Evolutionary conservation across 495 filamentous ascomycete genomes (phyloP).

Genomic region (Glonium stellatum): DNA sequence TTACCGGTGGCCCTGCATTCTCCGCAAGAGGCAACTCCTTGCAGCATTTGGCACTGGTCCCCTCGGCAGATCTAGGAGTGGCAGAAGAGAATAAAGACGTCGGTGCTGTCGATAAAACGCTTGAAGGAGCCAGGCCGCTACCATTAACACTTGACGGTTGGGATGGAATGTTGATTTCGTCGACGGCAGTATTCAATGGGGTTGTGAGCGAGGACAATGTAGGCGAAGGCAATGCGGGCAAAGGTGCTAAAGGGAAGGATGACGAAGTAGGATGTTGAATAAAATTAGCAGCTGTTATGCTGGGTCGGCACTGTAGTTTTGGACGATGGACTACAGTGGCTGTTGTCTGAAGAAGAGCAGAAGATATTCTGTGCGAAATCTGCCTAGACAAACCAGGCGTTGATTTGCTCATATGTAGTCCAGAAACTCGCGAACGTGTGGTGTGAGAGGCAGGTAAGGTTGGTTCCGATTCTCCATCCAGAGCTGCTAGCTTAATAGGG

Average conservation of each 20-base stretch:
- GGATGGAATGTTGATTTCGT: constrained; percentile 26
- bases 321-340: constrained; percentile 50
- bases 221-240: not conserved
- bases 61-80: constrained; percentile 17
- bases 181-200: constrained; percentile 14
- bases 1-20: constrained; percentile 14
- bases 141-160: constrained; percentile 16
- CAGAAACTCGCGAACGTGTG: not conserved
- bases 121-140: constrained; percentile 11
- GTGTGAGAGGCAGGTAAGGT: not conserved
- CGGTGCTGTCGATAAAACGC: constrained; percentile 25
- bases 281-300: constrained; percentile 7
- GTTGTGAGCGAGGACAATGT: not conserved
- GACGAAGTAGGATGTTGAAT: not conserved
- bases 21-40: constrained; percentile 1
- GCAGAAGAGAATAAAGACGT: constrained; percentile 26
- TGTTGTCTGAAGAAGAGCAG: constrained; percentile 40
- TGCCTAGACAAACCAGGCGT: constrained; percentile 29
- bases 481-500: not conserved
- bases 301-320: constrained; percentile 41
- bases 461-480: constrained; percentile 25
- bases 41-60: constrained; percentile 11
- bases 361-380: constrained; percentile 46
- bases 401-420: constrained; percentile 17
- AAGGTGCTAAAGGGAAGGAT: too few relatives aligned